Conservation (phyloP, 345 rosid genomes). For the Salix caprea region DNA sequence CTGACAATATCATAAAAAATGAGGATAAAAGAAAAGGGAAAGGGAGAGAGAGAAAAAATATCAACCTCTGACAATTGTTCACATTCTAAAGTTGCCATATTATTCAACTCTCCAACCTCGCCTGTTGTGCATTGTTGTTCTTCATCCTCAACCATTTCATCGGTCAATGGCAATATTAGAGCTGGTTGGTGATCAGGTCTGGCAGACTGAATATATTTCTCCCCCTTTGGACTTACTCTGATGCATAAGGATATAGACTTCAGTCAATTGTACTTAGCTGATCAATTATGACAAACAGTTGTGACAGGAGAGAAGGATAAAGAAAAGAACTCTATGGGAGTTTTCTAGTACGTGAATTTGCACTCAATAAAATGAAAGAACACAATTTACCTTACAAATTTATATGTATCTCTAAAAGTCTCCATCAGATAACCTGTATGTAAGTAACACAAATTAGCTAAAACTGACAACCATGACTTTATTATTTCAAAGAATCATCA, state of each 20-base stretch:
- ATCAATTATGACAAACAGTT: not conserved
- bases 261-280: not conserved
- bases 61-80: constrained; percentile 40
- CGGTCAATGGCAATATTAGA: constrained; percentile 28
- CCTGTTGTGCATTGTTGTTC: constrained; percentile 19
- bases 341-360: not conserved
- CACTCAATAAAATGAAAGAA: not conserved
- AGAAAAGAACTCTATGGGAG: not conserved
- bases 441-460: constrained; percentile 12
- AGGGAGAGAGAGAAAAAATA: not conserved
- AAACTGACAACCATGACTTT: not conserved
- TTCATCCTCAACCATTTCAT: constrained; percentile 34
- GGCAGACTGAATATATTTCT: constrained; percentile 34
- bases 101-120: constrained; percentile 23
- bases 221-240: constrained; percentile 36
- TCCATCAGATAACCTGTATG: constrained; percentile 39
- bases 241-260: constrained; percentile 9
- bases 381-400: constrained; percentile 27
- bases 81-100: constrained; percentile 12
- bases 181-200: constrained; percentile 39
- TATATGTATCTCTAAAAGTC: constrained; percentile 29
- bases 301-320: not conserved
- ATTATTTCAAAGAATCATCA: not conserved
- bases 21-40: not conserved
- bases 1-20: no score